Percentiles rank a stretch among this genome's conserved stretches.
Evolutionary conservation across 2,329 filamentous ascomycete species (phyloP).

Genomic region (Hypoxylon sp.): DNA sequence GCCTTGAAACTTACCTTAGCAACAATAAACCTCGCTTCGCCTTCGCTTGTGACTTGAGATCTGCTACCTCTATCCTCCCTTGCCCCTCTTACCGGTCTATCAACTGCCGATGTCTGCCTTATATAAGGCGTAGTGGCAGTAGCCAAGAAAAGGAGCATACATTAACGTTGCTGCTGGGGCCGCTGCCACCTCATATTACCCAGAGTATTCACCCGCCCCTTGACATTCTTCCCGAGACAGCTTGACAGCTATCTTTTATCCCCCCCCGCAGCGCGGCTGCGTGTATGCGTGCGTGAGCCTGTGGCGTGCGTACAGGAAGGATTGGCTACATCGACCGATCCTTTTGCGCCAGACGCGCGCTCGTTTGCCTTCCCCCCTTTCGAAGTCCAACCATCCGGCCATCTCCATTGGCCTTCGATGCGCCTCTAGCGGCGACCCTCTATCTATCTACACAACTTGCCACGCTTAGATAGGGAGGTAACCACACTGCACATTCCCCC

Average conservation of each 20-base stretch:
- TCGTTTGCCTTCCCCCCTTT: conserved; percentile 32
- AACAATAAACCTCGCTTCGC: conserved; percentile 25
- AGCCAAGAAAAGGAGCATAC: conserved; percentile 42
- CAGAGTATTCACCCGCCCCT: conserved; percentile 49
- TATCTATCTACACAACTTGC: conserved; percentile 39
- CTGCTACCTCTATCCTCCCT: conserved; percentile 3
- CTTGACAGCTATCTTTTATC: conserved; percentile 28
- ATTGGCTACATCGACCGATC: conserved; percentile 34
- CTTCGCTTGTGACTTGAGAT: conserved; percentile 19
- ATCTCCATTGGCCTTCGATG: conserved; percentile 46
- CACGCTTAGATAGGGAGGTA: conserved; percentile 35
- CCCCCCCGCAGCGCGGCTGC: conserved; percentile 47
- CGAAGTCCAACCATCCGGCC: conserved; percentile 34
- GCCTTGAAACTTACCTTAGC: conserved; percentile 18
- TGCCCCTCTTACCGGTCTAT: conserved; percentile 12
- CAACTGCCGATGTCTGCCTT: conserved; percentile 47
- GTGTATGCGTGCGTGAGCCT: conserved; percentile 37
- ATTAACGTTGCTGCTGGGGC: conserved; percentile 40
- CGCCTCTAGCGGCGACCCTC: conserved; percentile 41
- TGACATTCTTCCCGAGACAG: conserved; percentile 44
- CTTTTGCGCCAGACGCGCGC: conserved; percentile 50
- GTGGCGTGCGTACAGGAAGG: conserved; percentile 35
- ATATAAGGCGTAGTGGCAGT: conserved; percentile 46
- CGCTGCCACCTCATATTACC: conserved; percentile 49
- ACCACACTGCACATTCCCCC: conserved; percentile 28